Percentiles rank a stretch among this genome's conserved stretches.
These are phyloP conservation scores for Starmerella bacillaris DNA, from an alignment of 805 yeast genomes.

Conservation along the genomic window DNA sequence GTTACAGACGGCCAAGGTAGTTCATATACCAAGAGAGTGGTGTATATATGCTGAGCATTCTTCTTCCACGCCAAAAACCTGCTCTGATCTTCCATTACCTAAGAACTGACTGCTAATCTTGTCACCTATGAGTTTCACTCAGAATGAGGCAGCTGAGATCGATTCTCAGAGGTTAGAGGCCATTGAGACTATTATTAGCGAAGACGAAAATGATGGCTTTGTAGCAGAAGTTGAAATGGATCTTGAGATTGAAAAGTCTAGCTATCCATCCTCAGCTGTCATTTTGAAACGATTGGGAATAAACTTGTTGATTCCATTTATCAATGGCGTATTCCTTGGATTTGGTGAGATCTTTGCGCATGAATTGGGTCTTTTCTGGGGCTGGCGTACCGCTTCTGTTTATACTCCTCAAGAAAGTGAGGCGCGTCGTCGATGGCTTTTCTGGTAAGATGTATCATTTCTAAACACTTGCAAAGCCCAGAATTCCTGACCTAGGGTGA, in stretches of 20 bases:
- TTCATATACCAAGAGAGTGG: constrained; percentile 33
- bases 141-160: no score
- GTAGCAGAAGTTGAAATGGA: not conserved
- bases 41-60: constrained; percentile 39
- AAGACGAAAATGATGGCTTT: not conserved
- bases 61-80: constrained; percentile 41
- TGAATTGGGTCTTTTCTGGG: constrained; percentile 65
- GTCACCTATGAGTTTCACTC: no score
- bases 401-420: constrained; percentile 15
- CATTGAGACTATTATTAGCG: not conserved
- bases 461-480: no score
- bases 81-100: no score
- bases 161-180: no score
- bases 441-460: no score
- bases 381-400: constrained; percentile 46
- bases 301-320: constrained; percentile 66
- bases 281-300: no score
- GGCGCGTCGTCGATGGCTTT: constrained; percentile 14
- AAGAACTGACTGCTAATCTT: no score
- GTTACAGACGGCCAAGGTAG: constrained; percentile 50
- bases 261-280: no score
- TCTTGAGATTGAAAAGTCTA: no score
- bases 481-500: no score
- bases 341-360: constrained; percentile 91
- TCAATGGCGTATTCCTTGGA: constrained; percentile 89